Evolutionary conservation across 257 asterid genomes (phyloP).

Genomic region (Solanum peruvianum): DNA sequence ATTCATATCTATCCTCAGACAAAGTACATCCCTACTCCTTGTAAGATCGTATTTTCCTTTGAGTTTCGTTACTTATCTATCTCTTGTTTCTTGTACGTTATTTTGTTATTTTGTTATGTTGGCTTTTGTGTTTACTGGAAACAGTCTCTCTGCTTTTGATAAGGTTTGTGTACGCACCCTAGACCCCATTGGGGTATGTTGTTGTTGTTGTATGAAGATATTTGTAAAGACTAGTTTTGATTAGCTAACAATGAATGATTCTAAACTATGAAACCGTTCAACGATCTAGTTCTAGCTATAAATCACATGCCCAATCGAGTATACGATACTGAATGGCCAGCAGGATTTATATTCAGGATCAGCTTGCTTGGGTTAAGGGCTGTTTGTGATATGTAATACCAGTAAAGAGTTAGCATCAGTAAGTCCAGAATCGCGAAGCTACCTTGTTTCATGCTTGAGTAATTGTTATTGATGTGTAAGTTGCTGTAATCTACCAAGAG

Average conservation of each 20-base stretch:
- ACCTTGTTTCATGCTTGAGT: background rate
- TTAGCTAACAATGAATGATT: background rate
- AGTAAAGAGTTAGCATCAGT: background rate
- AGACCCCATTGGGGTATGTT: background rate
- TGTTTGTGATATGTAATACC: background rate
- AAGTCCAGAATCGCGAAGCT: background rate
- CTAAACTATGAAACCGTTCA: background rate
- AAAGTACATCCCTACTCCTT: conserved; percentile 55
- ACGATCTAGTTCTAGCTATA: background rate
- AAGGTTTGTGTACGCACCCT: background rate
- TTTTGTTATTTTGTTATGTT: background rate
- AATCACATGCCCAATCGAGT: background rate
- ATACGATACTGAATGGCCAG: background rate
- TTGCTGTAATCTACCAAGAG: background rate
- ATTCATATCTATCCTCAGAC: conserved; percentile 54
- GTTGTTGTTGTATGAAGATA: background rate
- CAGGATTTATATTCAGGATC: background rate
- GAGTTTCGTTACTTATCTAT: background rate
- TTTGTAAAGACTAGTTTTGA: background rate
- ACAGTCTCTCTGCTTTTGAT: background rate
- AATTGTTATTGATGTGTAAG: background rate
- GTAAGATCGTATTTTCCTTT: conserved; percentile 17
- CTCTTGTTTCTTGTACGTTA: background rate
- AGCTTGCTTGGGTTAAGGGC: background rate
- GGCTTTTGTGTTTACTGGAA: background rate